Base-by-base conservation (phyloP, 148 eudicot species). In the Persicaria maculosa region DNA sequence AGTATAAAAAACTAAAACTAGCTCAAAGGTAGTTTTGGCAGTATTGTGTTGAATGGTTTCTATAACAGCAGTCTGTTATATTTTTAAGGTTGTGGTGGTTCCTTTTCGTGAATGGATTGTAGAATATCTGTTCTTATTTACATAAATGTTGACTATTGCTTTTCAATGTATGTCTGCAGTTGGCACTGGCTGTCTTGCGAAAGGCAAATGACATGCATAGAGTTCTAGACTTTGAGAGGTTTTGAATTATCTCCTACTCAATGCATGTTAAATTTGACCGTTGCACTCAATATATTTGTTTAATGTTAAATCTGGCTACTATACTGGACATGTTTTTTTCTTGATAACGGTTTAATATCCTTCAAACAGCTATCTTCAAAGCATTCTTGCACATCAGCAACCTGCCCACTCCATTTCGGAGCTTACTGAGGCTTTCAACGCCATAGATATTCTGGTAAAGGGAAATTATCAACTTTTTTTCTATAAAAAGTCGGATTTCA, bases 161-260 rank as follows among this genome's bases (percentile, higher is more conserved):
- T 9, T 69, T 19, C 54, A 16, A 69, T 62, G 5, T 75, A 72
- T 68, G 72, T 76, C 75, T 81, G 81, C 87, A 95, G 98, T 83
- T 95, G 85, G 97, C 98, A 72, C 79, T 95, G 86, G 90, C 96
- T 82, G 96, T 86, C 72, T 79, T 95, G 71, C 86, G 90, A 64
- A 85, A 81, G 77, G 84, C 98, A 43, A 90, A 87, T 81, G 82
- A 79, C 48, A 79, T 79, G 74, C 89, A 86, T 73, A 72, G 82
- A 65, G 79, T 87, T 80, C 75, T 92, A 50, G 93, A 93, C 82
- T 95, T 88, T 78, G 97, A 88, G 74, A 92, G 97, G 97, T 94
- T 72, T 71, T 55, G 11, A 57, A 3, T 25, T 15, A 43, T 65
- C 46, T 65, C 70, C 47, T 46, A 50, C 71, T 64, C 43, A 6